Evolutionary conservation across 2,329 filamentous ascomycete genomes (phyloP).

Genomic region (Fusarium poae): DNA sequence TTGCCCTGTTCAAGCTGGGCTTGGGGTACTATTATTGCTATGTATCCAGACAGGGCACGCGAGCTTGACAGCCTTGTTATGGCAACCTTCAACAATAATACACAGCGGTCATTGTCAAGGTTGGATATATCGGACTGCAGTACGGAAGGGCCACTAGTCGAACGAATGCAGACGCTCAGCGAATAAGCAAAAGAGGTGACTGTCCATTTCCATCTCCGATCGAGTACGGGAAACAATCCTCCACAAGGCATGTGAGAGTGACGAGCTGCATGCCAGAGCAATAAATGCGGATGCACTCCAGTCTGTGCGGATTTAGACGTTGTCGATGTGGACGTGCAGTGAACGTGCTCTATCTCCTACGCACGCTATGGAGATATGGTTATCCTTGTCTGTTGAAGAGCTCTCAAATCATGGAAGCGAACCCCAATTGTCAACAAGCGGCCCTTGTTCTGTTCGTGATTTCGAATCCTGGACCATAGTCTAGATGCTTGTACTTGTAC

Average conservation of each 20-base stretch:
- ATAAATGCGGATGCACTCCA: slow-evolving; percentile 11
- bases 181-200: slow-evolving; percentile 13
- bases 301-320: slow-evolving; percentile 40
- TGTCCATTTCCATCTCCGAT: slow-evolving; percentile 34
- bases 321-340: slow-evolving; percentile 31
- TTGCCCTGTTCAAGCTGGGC: slow-evolving; percentile 36
- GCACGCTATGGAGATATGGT: slow-evolving; percentile 9
- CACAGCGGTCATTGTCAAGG: slow-evolving; percentile 22
- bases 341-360: slow-evolving; percentile 31
- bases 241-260: slow-evolving; percentile 42
- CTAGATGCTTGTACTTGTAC: slow-evolving; percentile 31
- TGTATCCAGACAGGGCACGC: slow-evolving; percentile 30
- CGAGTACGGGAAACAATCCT: slow-evolving; percentile 17
- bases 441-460: slow-evolving; percentile 27
- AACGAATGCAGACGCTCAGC: not conserved
- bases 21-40: slow-evolving; percentile 23
- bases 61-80: slow-evolving; percentile 38
- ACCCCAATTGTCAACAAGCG: slow-evolving; percentile 30
- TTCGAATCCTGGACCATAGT: slow-evolving; percentile 26
- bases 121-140: slow-evolving; percentile 13
- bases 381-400: slow-evolving; percentile 37
- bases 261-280: slow-evolving; percentile 36
- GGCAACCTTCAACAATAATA: slow-evolving; percentile 39
- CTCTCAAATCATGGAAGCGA: slow-evolving; percentile 27
- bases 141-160: not conserved